These are phyloP conservation scores for Funneliformis geosporum DNA, from an alignment of 192 early-diverging fungal genomes.

Conservation along the genomic window DNA sequence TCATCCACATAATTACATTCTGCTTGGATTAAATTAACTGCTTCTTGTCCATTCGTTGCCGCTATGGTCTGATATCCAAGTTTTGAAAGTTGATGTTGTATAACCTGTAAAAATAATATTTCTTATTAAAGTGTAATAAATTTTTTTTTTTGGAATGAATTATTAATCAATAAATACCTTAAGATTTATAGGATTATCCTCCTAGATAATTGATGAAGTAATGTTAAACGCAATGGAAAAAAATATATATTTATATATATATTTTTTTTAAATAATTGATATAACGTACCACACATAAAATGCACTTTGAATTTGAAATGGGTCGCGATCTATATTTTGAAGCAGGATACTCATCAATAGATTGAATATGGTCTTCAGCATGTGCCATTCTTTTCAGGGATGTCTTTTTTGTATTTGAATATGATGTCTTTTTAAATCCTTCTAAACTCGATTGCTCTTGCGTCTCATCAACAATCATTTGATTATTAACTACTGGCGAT, in stretches of 20 bases:
- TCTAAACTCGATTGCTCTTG: background rate
- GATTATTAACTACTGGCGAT: background rate
- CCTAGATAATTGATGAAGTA: constrained; percentile 4
- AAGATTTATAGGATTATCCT: constrained; percentile 62
- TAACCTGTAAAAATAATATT: constrained; percentile 38
- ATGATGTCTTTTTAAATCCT: background rate
- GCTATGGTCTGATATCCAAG: constrained; percentile 51
- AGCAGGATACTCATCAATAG: background rate
- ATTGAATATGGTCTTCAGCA: background rate
- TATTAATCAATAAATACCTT: constrained; percentile 35
- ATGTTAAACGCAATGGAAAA: background rate
- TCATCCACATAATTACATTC: background rate
- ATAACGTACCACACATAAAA: background rate
- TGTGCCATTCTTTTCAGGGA: background rate
- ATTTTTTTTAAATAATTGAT: background rate
- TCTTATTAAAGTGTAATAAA: background rate
- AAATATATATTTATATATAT: no score
- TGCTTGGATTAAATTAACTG: constrained; percentile 35
- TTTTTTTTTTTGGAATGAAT: background rate
- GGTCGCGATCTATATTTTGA: background rate
- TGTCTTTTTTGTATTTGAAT: background rate
- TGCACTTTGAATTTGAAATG: constrained; percentile 4
- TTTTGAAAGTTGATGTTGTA: constrained; percentile 55
- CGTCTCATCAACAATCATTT: background rate
- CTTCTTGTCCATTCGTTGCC: constrained; percentile 58